These are phyloP conservation scores for Ceratocystis alfenasii DNA, from an alignment of 2,329 filamentous ascomycete species.

Conservation along the genomic window DNA sequence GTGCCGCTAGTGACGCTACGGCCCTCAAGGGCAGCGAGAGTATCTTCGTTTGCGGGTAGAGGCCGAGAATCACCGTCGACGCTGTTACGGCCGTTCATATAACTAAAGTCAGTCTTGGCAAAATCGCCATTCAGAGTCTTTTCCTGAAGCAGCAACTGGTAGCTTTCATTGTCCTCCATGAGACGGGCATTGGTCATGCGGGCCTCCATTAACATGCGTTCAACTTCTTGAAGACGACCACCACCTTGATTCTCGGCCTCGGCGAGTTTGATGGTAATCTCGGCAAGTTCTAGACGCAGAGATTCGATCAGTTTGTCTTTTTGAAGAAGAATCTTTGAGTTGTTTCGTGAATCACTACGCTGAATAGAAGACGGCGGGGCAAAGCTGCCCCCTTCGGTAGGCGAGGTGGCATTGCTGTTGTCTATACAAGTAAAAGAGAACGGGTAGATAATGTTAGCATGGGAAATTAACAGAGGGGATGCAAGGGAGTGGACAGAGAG, in stretches of 20 bases:
- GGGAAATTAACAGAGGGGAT: background rate
- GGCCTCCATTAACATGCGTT: conserved; percentile 77
- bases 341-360: conserved; percentile 78
- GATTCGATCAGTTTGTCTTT: conserved; percentile 96
- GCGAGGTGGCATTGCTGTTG: conserved; percentile 41
- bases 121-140: conserved; percentile 94
- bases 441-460: background rate
- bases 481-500: background rate
- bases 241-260: conserved; percentile 90
- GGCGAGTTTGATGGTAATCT: conserved; percentile 88
- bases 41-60: conserved; percentile 43
- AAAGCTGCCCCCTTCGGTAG: conserved; percentile 63
- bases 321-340: conserved; percentile 79
- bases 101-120: conserved; percentile 67
- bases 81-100: conserved; percentile 29
- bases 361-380: conserved; percentile 74
- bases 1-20: conserved; percentile 28
- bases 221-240: conserved; percentile 76
- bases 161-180: conserved; percentile 98
- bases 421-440: conserved; percentile 27
- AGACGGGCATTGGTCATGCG: conserved; percentile 91
- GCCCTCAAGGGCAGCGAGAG: conserved; percentile 52
- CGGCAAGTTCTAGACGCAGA: conserved; percentile 79
- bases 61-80: conserved; percentile 29
- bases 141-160: conserved; percentile 85